Conservation (phyloP, 1,284 basidiomycete genomes). For the Hymenochaete sp. region DNA sequence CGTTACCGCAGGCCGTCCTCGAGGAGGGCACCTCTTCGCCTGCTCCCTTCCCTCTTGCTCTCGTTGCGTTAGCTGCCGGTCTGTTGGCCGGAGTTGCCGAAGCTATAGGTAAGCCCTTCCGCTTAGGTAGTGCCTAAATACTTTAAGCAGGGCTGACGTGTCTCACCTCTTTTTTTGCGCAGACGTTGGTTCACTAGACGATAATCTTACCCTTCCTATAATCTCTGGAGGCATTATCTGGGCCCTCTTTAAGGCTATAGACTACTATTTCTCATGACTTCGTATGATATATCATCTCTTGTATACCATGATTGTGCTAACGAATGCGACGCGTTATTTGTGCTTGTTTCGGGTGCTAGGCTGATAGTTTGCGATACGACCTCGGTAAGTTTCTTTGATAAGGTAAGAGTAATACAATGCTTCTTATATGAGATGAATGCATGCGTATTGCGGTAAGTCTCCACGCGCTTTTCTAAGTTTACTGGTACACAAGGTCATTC, state of each 20-base stretch:
- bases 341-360: constrained; percentile 1
- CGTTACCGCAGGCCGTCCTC: not conserved
- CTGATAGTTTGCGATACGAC: not conserved
- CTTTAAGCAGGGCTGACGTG: not conserved
- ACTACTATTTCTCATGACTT: constrained; percentile 12
- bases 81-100: constrained; percentile 78
- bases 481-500: no score
- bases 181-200: constrained; percentile 87
- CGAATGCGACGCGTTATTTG: no score
- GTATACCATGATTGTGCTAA: constrained; percentile 1
- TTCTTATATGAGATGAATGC: no score
- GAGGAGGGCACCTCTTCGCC: not conserved
- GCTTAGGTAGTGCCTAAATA: not conserved
- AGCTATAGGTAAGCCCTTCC: constrained; percentile 59
- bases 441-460: no score
- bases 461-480: no score
- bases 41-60: constrained; percentile 32
- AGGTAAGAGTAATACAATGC: no score
- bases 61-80: constrained; percentile 58
- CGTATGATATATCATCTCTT: not conserved
- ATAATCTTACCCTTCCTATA: constrained; percentile 91
- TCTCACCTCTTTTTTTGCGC: constrained; percentile 17
- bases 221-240: constrained; percentile 80
- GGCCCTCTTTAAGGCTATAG: constrained; percentile 48
- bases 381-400: not conserved